Base-by-base conservation (phyloP, 352 stramenopile genomes). In the Phytophthora sp. region DNA sequence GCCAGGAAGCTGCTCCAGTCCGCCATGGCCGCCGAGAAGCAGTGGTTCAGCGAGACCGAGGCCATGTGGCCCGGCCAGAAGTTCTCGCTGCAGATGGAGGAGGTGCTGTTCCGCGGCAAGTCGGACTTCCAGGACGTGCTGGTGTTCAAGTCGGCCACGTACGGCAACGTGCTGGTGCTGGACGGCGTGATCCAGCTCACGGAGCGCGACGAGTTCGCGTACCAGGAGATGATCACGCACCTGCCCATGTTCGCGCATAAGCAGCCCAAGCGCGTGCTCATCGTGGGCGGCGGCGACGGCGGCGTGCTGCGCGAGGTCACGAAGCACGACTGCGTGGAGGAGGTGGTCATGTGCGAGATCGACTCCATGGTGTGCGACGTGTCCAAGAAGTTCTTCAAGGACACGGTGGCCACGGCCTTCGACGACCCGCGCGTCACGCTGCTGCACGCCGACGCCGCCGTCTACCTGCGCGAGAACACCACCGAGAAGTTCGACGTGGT, bases 201-300 rank as follows among this genome's bases (percentile, higher is more conserved):
- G 26, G 97, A 99, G 74, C 83, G 95, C 28, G 98, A 99, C 69
- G 97, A 99, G 78, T 98, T 98, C 73, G 79, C 95, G 39, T 99
- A 99, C 84, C 97, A 99, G 82, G 98, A 99, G 84, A 99, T 99
- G 97, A 99, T 99, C 79, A 91, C 96, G 15, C 97, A 99, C 78
- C 83, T 99, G 50, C 97, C 97, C 9, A 84, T 99, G 55, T 99
- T 98, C 74, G 84, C 96, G 24, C 97, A 99, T 75, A 85, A 85
- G 20, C 82, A 96, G 74, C 98, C 98, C 23, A 98, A 99, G 75
- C 92, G 84, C 59, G 94, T 98, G 45, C 82, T 99, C 18, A 98
- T 99, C 38, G 97, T 99, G 52, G 98, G 98, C 51, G 98, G 98
- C 24, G 98, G 97, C 20, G 97, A 99, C 77, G 97, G 97, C 39